Percentiles rank a stretch among this genome's conserved stretches.
Evolutionary conservation across 2,329 filamentous ascomycete genomes (phyloP).

Genomic region (Chrysosphaeria jannelii): DNA sequence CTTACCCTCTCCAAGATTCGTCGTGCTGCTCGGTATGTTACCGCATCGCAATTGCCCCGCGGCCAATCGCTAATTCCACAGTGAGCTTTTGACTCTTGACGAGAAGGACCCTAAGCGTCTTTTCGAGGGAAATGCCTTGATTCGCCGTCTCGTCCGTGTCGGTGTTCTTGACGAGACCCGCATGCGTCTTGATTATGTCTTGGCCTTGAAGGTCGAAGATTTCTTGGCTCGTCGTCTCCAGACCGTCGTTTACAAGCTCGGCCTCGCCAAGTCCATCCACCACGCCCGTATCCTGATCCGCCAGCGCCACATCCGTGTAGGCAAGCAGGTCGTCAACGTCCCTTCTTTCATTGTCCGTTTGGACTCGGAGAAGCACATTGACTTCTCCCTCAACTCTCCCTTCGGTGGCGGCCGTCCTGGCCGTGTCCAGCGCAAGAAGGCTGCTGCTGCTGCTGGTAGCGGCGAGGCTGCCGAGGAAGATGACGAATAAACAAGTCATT

Average conservation of each 20-base stretch:
- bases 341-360: constrained; percentile 98
- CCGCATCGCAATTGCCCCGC: background rate
- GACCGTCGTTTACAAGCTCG: constrained; percentile 99
- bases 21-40: constrained; percentile 91
- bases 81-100: constrained; percentile 98
- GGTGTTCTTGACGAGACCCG: constrained; percentile 99
- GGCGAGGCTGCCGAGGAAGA: constrained; percentile 62
- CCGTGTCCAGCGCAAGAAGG: constrained; percentile 99
- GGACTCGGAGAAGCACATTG: constrained; percentile 99
- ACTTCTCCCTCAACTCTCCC: constrained; percentile 91
- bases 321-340: constrained; percentile 99
- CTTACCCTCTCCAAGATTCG: constrained; percentile 99
- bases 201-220: constrained; percentile 96
- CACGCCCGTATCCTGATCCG: constrained; percentile 99
- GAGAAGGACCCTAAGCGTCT: constrained; percentile 99
- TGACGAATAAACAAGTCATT: no score
- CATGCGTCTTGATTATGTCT: constrained; percentile 99
- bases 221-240: constrained; percentile 99
- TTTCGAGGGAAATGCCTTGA: constrained; percentile 99
- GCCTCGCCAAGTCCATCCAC: constrained; percentile 99
- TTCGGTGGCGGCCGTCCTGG: constrained; percentile 92
- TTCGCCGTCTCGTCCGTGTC: constrained; percentile 97
- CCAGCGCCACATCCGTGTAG: constrained; percentile 98
- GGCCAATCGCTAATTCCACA: constrained; percentile 10
- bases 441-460: constrained; percentile 71